Percentiles rank a stretch among this genome's conserved stretches.
Conservation (phyloP, 805 yeast species). For the Metschnikowia koreensis region DNA sequence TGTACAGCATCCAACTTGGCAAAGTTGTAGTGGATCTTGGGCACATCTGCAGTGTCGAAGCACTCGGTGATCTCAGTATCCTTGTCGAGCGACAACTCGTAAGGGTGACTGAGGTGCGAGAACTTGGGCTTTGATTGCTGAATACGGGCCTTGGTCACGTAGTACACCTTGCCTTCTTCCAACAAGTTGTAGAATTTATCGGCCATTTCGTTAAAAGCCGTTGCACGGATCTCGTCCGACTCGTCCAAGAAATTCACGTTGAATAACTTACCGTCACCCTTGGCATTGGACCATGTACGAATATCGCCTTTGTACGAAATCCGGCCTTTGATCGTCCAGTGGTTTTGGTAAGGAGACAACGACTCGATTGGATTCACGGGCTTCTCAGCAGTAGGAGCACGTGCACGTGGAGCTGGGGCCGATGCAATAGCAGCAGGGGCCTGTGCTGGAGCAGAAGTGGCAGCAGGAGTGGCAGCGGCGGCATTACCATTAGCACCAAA, state of each 20-base stretch:
- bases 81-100: slow-evolving; percentile 78
- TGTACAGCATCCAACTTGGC: slow-evolving; percentile 65
- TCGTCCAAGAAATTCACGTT: slow-evolving; percentile 87
- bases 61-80: slow-evolving; percentile 76
- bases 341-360: slow-evolving; percentile 84
- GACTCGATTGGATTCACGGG: slow-evolving; percentile 73
- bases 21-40: slow-evolving; percentile 75
- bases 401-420: slow-evolving; percentile 6
- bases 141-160: slow-evolving; percentile 76
- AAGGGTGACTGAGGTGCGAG: slow-evolving; percentile 80
- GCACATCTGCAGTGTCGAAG: slow-evolving; percentile 60
- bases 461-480: neutral
- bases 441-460: neutral
- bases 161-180: slow-evolving; percentile 88
- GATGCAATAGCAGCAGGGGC: slow-evolving; percentile 7
- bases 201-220: slow-evolving; percentile 87
- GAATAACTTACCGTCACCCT: slow-evolving; percentile 89
- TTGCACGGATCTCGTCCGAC: slow-evolving; percentile 93
- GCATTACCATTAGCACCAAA: slow-evolving; percentile 4
- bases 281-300: slow-evolving; percentile 80
- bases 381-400: slow-evolving; percentile 9
- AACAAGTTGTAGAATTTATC: slow-evolving; percentile 72
- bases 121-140: slow-evolving; percentile 84
- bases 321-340: slow-evolving; percentile 92
- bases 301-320: slow-evolving; percentile 85